Conservation (phyloP, 352 stramenopile species). For the Globisporangium paroecandrum region DNA sequence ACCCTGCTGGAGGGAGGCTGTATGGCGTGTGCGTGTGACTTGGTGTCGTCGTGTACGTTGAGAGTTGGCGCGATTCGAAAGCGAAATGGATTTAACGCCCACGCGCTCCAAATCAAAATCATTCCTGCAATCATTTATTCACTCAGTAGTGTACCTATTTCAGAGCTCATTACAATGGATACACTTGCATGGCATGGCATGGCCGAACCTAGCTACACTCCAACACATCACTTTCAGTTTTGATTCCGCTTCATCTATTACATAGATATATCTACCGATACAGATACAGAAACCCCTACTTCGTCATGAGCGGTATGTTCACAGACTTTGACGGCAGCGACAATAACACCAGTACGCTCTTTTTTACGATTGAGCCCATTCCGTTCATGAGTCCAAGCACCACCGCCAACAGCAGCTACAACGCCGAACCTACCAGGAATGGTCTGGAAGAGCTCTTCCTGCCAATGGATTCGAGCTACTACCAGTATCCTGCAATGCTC, state of each 20-base stretch:
- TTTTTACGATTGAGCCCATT: slow-evolving; percentile 4
- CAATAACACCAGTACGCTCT: not conserved
- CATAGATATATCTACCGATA: not conserved
- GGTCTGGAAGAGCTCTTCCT: slow-evolving; percentile 1
- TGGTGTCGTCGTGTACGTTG: too few species aligned
- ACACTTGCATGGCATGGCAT: too few species aligned
- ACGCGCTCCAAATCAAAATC: too few species aligned
- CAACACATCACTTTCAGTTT: not conserved
- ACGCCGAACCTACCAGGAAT: not conserved
- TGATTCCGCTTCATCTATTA: not conserved
- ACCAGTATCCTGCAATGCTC: not conserved
- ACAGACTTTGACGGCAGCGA: not conserved
- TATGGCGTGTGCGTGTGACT: too few species aligned
- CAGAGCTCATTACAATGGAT: too few species aligned
- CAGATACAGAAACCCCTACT: not conserved
- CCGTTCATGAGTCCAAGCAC: not conserved
- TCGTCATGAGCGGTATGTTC: not conserved
- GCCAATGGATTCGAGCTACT: not conserved
- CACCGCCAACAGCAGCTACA: not conserved
- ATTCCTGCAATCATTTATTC: too few species aligned
- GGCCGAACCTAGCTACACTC: too few species aligned
- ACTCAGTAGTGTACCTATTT: too few species aligned
- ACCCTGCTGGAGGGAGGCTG: too few species aligned
- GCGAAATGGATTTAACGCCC: too few species aligned
- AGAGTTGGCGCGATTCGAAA: too few species aligned